Conservation (phyloP, 306 rosid genomes). For the Trifolium repens region DNA sequence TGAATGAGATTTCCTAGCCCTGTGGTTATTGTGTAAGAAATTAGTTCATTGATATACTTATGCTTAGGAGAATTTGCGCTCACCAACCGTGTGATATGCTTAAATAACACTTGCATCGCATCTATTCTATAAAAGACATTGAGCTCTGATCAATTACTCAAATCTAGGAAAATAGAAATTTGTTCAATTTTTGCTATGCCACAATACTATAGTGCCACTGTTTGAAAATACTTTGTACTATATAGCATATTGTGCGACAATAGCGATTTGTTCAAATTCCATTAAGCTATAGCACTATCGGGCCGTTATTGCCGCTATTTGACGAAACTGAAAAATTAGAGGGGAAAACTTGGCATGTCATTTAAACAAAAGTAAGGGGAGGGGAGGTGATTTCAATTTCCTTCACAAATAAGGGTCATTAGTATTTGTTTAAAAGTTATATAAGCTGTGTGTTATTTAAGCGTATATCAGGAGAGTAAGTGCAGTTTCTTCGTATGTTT, state of each 20-base stretch:
- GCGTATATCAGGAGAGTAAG: neutral
- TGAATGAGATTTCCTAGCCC: conserved; percentile 23
- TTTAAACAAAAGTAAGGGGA: neutral
- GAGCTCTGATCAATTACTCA: neutral
- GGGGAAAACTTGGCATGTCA: neutral
- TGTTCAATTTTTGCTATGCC: neutral
- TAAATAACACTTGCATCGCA: neutral
- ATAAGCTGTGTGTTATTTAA: neutral
- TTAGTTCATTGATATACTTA: conserved; percentile 13
- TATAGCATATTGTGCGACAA: neutral
- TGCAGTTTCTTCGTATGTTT: neutral
- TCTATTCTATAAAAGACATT: neutral
- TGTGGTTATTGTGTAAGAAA: neutral
- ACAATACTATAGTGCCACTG: neutral
- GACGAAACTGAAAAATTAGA: neutral
- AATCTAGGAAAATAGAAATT: neutral
- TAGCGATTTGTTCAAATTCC: neutral
- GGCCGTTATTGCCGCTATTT: neutral
- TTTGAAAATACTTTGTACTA: neutral
- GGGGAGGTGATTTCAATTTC: neutral
- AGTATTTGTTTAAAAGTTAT: neutral
- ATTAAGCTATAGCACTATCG: neutral
- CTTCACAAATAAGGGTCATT: neutral
- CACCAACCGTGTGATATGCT: neutral
- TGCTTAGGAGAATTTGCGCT: neutral